Evolutionary conservation across 805 yeast genomes (phyloP).

Genomic region (Candida multigemmis): DNA sequence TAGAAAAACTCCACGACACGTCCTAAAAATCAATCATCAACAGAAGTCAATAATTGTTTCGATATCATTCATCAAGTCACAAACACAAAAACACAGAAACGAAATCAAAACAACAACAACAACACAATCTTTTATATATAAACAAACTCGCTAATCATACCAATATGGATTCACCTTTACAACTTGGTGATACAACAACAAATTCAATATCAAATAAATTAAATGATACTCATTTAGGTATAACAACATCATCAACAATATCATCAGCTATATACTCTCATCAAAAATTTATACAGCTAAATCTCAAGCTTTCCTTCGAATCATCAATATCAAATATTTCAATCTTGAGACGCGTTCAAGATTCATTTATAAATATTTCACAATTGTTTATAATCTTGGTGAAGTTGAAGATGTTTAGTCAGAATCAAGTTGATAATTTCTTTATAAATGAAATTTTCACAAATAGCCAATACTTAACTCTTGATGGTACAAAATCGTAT

Average conservation of each 20-base stretch:
- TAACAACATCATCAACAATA: constrained; percentile 10
- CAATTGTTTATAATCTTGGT: constrained; percentile 27
- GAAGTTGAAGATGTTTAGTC: constrained; percentile 15
- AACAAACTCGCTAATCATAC: too few relatives aligned
- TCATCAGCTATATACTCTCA: constrained; percentile 25
- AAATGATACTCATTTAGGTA: constrained; percentile 24
- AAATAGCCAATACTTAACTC: constrained; percentile 17
- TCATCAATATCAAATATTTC: constrained; percentile 1
- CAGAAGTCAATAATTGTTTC: too few relatives aligned
- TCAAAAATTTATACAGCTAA: constrained; percentile 27
- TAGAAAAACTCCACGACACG: too few relatives aligned
- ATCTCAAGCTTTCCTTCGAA: constrained; percentile 1
- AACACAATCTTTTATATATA: too few relatives aligned
- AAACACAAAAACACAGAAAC: too few relatives aligned
- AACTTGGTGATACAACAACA: constrained; percentile 33
- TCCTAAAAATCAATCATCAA: too few relatives aligned
- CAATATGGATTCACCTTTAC: constrained; percentile 35
- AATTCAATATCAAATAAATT: constrained; percentile 26
- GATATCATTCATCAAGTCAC: too few relatives aligned
- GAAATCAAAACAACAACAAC: too few relatives aligned
- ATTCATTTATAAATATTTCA: constrained; percentile 28
- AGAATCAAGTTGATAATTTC: constrained; percentile 17
- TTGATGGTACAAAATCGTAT: constrained; percentile 11
- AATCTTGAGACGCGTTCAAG: constrained; percentile 32
- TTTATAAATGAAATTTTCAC: constrained; percentile 23